A percentile compares a stretch with the other conserved stretches of the same genome.
Conservation (phyloP, 176 grass and related monocot genomes). For the Oryza meyeriana region DNA sequence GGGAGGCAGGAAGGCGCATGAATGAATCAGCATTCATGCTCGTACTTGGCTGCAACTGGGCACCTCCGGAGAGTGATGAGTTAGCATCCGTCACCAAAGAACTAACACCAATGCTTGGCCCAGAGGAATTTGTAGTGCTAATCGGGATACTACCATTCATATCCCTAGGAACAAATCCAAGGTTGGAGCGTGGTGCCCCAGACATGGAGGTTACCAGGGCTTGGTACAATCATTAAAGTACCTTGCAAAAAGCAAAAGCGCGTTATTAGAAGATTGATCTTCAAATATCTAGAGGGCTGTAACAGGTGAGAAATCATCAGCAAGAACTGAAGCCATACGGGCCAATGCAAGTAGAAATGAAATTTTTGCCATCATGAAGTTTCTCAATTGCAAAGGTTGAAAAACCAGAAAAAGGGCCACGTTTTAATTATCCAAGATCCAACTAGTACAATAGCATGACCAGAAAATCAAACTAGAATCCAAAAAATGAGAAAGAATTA, state of each 20-base stretch:
- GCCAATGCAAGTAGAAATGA: neutral
- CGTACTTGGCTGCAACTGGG: conserved; percentile 78
- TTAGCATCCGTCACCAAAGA: conserved; percentile 91
- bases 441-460: too few relatives aligned
- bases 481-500: neutral
- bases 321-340: neutral
- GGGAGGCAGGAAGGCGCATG: conserved; percentile 88
- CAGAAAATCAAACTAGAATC: neutral
- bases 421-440: neutral
- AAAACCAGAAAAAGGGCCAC: neutral
- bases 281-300: conserved; percentile 17
- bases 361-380: neutral
- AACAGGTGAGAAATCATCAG: neutral
- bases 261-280: conserved; percentile 19
- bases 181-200: conserved; percentile 47
- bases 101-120: conserved; percentile 82
- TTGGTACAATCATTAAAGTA: conserved; percentile 47
- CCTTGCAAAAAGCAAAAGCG: conserved; percentile 5
- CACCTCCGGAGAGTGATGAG: conserved; percentile 78
- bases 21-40: conserved; percentile 91
- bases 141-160: conserved; percentile 52
- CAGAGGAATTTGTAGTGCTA: conserved; percentile 72
- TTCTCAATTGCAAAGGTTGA: neutral
- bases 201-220: conserved; percentile 48
- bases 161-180: conserved; percentile 50